phyloP scores from a whole-genome alignment of 164 flowering plant genomes.

The Liriodendron chinense region DNA sequence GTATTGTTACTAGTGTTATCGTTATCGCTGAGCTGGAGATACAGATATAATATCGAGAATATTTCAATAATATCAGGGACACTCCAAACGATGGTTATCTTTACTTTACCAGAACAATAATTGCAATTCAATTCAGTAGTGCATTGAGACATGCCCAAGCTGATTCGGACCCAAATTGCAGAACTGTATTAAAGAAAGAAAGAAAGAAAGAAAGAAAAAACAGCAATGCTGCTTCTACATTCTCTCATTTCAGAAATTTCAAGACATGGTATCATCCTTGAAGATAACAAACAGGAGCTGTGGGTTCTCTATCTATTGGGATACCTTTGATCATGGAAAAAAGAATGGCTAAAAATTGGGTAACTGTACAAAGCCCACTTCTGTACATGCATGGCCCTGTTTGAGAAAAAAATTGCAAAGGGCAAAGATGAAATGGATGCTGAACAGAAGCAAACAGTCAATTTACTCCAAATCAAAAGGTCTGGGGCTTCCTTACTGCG shows the following conservation, averaged over 20 bases:
- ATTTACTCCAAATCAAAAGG: conserved; percentile 1
- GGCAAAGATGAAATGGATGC: background rate
- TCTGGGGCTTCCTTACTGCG: conserved; percentile 1
- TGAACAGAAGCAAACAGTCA: background rate
- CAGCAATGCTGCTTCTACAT: background rate
- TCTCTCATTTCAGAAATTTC: background rate
- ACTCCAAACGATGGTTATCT: no score
- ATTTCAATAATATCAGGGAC: no score
- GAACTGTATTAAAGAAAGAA: background rate
- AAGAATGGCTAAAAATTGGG: conserved; percentile 6
- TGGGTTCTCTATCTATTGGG: background rate
- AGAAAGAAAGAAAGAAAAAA: no score
- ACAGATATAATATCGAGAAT: no score
- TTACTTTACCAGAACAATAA: background rate
- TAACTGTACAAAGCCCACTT: conserved; percentile 24
- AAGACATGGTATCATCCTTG: background rate
- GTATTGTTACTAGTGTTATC: no score
- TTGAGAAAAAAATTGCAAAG: background rate
- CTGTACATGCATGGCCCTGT: conserved; percentile 16
- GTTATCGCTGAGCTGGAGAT: no score
- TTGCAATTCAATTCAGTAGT: background rate
- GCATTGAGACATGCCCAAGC: background rate
- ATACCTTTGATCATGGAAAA: conserved; percentile 8
- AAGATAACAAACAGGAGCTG: background rate
- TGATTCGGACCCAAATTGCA: background rate